Evolutionary conservation across 2,329 filamentous ascomycete genomes (phyloP).

Genomic region (Fusarium nematophilum): DNA sequence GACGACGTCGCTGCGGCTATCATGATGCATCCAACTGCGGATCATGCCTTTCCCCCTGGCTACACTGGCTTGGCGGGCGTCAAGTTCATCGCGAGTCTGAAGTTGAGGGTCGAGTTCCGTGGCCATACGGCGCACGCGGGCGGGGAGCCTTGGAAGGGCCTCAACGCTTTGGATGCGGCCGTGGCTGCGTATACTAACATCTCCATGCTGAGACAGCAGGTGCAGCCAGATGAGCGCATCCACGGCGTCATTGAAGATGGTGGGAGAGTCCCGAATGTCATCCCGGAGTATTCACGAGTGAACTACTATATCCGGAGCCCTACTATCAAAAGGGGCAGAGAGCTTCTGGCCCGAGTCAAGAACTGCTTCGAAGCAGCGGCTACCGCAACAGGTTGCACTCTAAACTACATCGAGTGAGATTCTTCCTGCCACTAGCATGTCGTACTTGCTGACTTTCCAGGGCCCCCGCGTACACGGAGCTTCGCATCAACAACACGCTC

Average conservation of each 20-base stretch:
- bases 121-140: conserved; percentile 25
- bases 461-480: conserved; percentile 55
- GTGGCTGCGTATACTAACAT: conserved; percentile 30
- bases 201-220: conserved; percentile 32
- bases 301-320: conserved; percentile 54
- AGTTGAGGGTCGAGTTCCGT: conserved; percentile 13
- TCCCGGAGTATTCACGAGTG: conserved; percentile 53
- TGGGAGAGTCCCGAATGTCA: conserved; percentile 52
- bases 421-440: not conserved
- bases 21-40: conserved; percentile 38
- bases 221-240: conserved; percentile 33
- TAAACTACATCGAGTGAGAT: conserved; percentile 51
- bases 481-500: conserved; percentile 57
- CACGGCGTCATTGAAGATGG: conserved; percentile 34
- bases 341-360: conserved; percentile 47
- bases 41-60: no score
- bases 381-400: conserved; percentile 48
- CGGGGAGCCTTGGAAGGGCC: conserved; percentile 31
- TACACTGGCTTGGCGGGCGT: conserved; percentile 9
- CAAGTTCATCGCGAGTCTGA: conserved; percentile 23
- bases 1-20: conserved; percentile 43
- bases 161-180: conserved; percentile 34
- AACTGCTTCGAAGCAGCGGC: conserved; percentile 52
- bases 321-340: conserved; percentile 44
- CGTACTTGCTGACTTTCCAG: conserved; percentile 21